Evolutionary conservation across 2,329 filamentous ascomycete species (phyloP).

Genomic region (Colletotrichum filicis): DNA sequence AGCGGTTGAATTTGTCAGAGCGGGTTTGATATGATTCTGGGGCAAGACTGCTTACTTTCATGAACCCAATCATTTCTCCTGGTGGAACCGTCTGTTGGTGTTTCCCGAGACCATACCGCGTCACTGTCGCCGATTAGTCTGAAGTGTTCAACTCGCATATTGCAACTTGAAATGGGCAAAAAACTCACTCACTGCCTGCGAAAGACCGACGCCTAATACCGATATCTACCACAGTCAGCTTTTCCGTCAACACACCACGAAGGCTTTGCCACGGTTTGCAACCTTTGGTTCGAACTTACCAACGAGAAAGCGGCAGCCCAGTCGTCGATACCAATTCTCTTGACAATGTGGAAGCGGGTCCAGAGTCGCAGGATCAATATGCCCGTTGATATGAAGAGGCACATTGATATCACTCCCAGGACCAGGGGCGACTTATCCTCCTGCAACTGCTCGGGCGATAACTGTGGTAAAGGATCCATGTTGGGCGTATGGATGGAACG

Average conservation of each 20-base stretch:
- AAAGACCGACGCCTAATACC: constrained; percentile 15
- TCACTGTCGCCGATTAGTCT: constrained; percentile 16
- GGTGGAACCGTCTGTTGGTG: constrained; percentile 23
- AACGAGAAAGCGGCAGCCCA: constrained; percentile 38
- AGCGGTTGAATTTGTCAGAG: background rate
- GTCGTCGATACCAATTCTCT: constrained; percentile 42
- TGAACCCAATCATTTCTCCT: background rate
- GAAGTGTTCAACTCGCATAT: background rate
- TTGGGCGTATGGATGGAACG: background rate
- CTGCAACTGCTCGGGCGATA: constrained; percentile 17
- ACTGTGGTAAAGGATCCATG: constrained; percentile 21
- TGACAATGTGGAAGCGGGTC: constrained; percentile 40
- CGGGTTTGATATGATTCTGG: background rate
- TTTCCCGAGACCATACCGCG: constrained; percentile 36
- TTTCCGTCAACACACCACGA: too few relatives aligned
- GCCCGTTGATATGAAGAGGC: constrained; percentile 33
- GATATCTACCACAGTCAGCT: constrained; percentile 9
- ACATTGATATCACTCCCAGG: constrained; percentile 36
- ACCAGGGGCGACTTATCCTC: constrained; percentile 33
- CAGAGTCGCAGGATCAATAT: constrained; percentile 39
- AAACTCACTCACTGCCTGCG: constrained; percentile 15
- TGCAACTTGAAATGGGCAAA: too few relatives aligned
- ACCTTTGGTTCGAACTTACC: constrained; percentile 31
- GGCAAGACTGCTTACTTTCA: constrained; percentile 18
- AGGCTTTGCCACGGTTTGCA: background rate